Conservation (phyloP, 257 asterid genomes). For the Cruciata laevipes region DNA sequence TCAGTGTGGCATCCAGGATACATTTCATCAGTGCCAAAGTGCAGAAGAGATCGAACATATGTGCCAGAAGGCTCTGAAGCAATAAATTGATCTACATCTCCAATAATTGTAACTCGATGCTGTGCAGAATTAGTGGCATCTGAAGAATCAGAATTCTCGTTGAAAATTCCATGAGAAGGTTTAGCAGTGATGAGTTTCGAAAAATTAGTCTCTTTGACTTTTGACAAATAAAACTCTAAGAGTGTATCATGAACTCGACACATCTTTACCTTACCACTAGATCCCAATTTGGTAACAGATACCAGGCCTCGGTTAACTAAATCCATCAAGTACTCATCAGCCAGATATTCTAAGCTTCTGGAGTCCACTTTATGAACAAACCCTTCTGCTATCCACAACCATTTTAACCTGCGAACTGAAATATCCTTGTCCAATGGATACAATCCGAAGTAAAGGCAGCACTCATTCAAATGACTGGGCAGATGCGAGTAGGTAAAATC, state of each 20-base stretch:
- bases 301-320: neutral
- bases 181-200: too few species aligned
- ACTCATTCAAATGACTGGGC: conserved; percentile 4
- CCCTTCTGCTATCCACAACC: conserved; percentile 14
- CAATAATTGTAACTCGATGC: too few species aligned
- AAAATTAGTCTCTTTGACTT: conserved; percentile 4
- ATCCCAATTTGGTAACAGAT: neutral
- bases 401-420: neutral
- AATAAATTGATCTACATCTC: too few species aligned
- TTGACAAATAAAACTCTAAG: neutral
- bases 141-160: neutral
- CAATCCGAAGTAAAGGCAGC: conserved; percentile 17
- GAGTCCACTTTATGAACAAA: neutral
- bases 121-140: neutral
- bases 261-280: conserved; percentile 5
- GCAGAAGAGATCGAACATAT: too few species aligned
- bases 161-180: neutral
- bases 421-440: conserved; percentile 2
- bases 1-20: too few species aligned
- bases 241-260: conserved; percentile 1
- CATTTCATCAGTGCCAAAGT: too few species aligned
- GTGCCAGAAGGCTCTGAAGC: too few species aligned
- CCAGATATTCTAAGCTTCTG: conserved; percentile 9
- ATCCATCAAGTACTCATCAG: neutral
- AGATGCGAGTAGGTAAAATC: conserved; percentile 11